Evolutionary conservation across 352 stramenopile genomes (phyloP).

Genomic region (Pythium insidiosum): DNA sequence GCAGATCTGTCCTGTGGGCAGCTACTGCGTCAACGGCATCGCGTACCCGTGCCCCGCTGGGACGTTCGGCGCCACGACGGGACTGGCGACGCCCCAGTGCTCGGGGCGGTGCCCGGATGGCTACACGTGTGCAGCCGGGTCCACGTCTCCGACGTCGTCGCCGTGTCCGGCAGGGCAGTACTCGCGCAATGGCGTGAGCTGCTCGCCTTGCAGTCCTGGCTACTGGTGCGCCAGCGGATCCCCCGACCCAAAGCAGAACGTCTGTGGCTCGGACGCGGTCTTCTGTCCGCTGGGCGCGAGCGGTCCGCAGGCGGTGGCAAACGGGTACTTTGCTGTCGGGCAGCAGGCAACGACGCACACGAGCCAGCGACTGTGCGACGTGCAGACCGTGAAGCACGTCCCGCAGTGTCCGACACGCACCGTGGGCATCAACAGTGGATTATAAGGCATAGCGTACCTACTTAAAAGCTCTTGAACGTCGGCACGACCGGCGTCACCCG

Average conservation of each 20-base stretch:
- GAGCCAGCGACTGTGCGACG: conserved; percentile 23
- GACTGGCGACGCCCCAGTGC: conserved; percentile 28
- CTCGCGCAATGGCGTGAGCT: conserved; percentile 43
- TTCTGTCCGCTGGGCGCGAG: conserved; percentile 55
- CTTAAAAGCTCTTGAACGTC: conserved; percentile 81
- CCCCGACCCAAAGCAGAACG: conserved; percentile 34
- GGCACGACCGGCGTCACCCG: conserved; percentile 51
- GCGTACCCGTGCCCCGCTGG: conserved; percentile 39
- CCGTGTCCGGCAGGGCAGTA: conserved; percentile 52
- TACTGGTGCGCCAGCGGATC: conserved; percentile 47
- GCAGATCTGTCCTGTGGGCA: conserved; percentile 41
- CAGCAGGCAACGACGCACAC: conserved; percentile 33
- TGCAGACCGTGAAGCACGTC: conserved; percentile 34
- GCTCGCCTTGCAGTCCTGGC: conserved; percentile 37
- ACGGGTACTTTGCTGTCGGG: conserved; percentile 31
- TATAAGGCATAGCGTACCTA: conserved; percentile 8
- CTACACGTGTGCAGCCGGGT: conserved; percentile 37
- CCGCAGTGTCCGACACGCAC: conserved; percentile 53
- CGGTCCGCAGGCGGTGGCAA: conserved; percentile 14
- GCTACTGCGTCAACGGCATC: conserved; percentile 47
- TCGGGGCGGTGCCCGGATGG: conserved; percentile 50
- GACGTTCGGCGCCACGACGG: conserved; percentile 38
- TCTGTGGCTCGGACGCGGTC: conserved; percentile 26
- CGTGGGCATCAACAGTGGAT: conserved; percentile 23
- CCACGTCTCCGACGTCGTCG: conserved; percentile 27